Evolutionary conservation across 2,329 filamentous ascomycete genomes (phyloP).

Genomic region (Emydomyces testavorans): DNA sequence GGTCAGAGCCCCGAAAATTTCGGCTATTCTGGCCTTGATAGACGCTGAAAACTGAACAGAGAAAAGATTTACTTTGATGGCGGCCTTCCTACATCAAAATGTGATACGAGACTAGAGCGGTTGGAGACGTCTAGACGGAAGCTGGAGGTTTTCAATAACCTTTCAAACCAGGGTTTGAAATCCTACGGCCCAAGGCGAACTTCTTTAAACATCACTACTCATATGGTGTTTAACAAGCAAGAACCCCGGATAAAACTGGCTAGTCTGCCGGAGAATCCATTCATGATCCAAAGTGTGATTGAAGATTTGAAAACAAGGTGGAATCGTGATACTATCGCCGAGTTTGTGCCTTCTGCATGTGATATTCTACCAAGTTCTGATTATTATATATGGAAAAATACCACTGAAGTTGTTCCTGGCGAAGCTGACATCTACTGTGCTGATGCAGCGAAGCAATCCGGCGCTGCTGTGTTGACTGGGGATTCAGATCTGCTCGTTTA

Average conservation of each 20-base stretch:
- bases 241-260: slow-evolving; percentile 22
- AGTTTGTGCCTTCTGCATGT: slow-evolving; percentile 16
- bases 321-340: slow-evolving; percentile 22
- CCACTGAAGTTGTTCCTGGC: slow-evolving; percentile 56
- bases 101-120: slow-evolving; percentile 49
- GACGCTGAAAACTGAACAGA: slow-evolving; percentile 31
- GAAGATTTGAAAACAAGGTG: slow-evolving; percentile 51
- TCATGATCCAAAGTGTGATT: slow-evolving; percentile 66
- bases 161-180: slow-evolving; percentile 23
- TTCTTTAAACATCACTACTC: slow-evolving; percentile 14
- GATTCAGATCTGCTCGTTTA: slow-evolving; percentile 79
- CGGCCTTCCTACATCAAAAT: slow-evolving; percentile 58
- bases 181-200: slow-evolving; percentile 6
- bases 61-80: slow-evolving; percentile 76
- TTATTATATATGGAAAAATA: slow-evolving; percentile 24
- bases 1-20: background rate
- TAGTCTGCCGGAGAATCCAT: slow-evolving; percentile 46
- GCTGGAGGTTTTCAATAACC: slow-evolving; percentile 42
- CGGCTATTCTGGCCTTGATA: background rate
- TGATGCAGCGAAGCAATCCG: slow-evolving; percentile 44
- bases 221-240: slow-evolving; percentile 23
- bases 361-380: slow-evolving; percentile 24
- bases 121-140: slow-evolving; percentile 47
- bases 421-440: slow-evolving; percentile 82
- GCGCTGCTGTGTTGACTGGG: slow-evolving; percentile 58